Evolutionary conservation across 2,329 filamentous ascomycete genomes (phyloP).

Genomic region (Alternaria sp.): DNA sequence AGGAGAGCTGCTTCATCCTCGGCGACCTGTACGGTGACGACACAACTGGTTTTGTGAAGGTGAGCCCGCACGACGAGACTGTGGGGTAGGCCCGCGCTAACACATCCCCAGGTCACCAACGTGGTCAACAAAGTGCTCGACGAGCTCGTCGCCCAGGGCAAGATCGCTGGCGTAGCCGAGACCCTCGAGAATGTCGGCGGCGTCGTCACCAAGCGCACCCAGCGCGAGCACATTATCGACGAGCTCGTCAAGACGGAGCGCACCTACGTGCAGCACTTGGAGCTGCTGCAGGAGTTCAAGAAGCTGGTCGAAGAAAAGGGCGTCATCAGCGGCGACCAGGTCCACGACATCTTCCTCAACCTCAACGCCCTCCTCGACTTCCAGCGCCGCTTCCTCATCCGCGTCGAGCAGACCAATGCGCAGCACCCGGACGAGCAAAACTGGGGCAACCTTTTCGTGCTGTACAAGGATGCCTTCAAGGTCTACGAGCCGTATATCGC

Average conservation of each 20-base stretch:
- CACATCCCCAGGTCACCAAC: conserved; percentile 71
- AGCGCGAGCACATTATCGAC: conserved; percentile 86
- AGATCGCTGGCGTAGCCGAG: conserved; percentile 61
- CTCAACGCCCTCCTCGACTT: conserved; percentile 95
- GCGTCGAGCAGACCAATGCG: conserved; percentile 93
- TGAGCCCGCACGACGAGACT: conserved; percentile 40
- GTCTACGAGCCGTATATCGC: conserved; percentile 98
- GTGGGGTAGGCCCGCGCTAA: background rate
- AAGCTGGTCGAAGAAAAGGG: conserved; percentile 87
- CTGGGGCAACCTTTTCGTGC: conserved; percentile 91
- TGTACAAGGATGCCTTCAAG: conserved; percentile 84
- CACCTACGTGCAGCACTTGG: conserved; percentile 96
- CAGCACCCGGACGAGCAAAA: conserved; percentile 77
- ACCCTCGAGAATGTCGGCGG: conserved; percentile 56
- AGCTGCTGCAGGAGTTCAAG: conserved; percentile 91
- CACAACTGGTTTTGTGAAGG: conserved; percentile 97
- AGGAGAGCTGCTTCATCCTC: conserved; percentile 88
- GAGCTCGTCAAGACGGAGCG: conserved; percentile 94
- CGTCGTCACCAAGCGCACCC: conserved; percentile 63
- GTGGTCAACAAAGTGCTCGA: conserved; percentile 94
- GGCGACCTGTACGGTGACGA: conserved; percentile 91
- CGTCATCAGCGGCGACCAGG: conserved; percentile 83
- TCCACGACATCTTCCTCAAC: conserved; percentile 96
- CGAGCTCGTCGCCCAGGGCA: conserved; percentile 77
- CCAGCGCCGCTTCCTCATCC: conserved; percentile 91